A percentile compares a stretch with the other conserved stretches of the same genome.
phyloP scores from a whole-genome alignment of 495 filamentous ascomycete genomes.

The Bathelium albidoporum region DNA sequence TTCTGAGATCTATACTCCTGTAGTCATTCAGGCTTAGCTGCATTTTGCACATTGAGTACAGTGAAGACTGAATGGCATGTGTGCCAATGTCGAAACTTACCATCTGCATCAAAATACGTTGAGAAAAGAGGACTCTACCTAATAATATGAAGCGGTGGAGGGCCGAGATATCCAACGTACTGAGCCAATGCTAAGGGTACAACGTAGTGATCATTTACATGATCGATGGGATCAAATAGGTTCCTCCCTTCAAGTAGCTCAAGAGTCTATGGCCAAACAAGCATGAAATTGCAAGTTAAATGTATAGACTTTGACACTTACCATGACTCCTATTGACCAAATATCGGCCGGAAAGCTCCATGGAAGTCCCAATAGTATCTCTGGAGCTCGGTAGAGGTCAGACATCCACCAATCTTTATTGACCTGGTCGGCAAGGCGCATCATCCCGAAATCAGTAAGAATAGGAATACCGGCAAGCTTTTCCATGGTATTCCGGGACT shows the following conservation, averaged over 20 bases:
- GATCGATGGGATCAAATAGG: slow-evolving; percentile 25
- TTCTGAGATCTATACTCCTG: background rate
- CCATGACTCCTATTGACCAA: slow-evolving; percentile 18
- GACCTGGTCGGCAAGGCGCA: slow-evolving; percentile 10
- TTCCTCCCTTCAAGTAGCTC: slow-evolving; percentile 25
- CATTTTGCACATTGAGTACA: background rate
- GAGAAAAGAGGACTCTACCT: slow-evolving; percentile 18
- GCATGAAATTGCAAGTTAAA: background rate
- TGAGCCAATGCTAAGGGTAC: slow-evolving; percentile 24
- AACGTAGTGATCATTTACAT: slow-evolving; percentile 20
- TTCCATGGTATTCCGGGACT: slow-evolving; percentile 9
- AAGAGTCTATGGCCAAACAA: slow-evolving; percentile 18
- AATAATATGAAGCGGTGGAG: slow-evolving; percentile 19
- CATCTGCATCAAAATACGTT: slow-evolving; percentile 21
- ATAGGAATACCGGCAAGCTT: slow-evolving; percentile 14
- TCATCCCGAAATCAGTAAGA: slow-evolving; percentile 21
- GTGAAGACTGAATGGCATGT: background rate
- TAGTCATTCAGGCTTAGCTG: background rate
- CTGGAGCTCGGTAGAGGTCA: slow-evolving; percentile 24
- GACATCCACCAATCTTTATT: slow-evolving; percentile 19
- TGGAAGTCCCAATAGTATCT: slow-evolving; percentile 18
- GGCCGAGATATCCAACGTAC: slow-evolving; percentile 20
- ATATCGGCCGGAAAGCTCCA: slow-evolving; percentile 20
- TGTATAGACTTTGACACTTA: background rate
- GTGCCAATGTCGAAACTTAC: slow-evolving; percentile 22